Evolutionary conservation across 225 moss, liverwort and hornwort genomes (phyloP).

Genomic region (Marchantia polymorpha): DNA sequence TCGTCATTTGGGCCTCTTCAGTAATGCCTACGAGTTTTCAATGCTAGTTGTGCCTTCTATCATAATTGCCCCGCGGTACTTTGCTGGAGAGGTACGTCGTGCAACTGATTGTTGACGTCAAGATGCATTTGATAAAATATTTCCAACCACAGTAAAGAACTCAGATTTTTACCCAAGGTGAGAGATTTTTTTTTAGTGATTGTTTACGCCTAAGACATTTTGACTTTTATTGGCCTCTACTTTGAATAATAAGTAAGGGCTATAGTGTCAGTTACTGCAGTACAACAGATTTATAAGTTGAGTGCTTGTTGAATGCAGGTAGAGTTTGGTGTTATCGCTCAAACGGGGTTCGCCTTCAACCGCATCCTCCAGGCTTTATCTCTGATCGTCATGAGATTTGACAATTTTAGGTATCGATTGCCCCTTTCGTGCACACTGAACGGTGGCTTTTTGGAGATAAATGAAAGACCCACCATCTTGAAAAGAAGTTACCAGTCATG

Average conservation of each 20-base stretch:
- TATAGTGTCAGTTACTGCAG: too few species aligned
- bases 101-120: not conserved
- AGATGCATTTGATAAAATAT: too few species aligned
- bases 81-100: conserved; percentile 75
- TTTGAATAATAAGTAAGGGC: too few species aligned
- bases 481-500: too few species aligned
- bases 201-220: too few species aligned
- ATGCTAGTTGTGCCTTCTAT: conserved; percentile 94
- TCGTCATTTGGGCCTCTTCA: conserved; percentile 78
- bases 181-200: too few species aligned
- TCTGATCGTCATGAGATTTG: conserved; percentile 88
- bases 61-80: conserved; percentile 88
- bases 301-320: conserved; percentile 48
- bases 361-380: conserved; percentile 84
- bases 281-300: not conserved
- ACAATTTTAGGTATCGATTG: conserved; percentile 60
- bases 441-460: not conserved
- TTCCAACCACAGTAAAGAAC: too few species aligned
- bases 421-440: not conserved
- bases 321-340: conserved; percentile 87
- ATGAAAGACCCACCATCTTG: not conserved
- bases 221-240: too few species aligned
- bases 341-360: conserved; percentile 91
- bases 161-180: too few species aligned
- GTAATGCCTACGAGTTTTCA: conserved; percentile 85